Conservation (phyloP, 805 yeast species). For the Kodamaea hsintzibuensis region DNA sequence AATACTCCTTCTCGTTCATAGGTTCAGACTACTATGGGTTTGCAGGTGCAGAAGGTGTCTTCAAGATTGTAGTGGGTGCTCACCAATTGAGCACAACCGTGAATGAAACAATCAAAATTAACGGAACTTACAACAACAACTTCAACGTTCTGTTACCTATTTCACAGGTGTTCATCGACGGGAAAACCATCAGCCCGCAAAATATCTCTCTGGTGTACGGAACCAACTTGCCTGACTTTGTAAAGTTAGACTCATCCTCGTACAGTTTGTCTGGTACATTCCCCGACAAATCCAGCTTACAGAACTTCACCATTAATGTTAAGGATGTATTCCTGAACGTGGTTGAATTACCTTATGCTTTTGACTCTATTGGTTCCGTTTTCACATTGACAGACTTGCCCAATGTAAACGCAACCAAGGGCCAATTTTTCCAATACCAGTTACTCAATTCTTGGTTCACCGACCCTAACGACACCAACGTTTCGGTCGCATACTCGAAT, state of each 20-base stretch:
- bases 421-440: constrained; percentile 57
- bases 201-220: constrained; percentile 58
- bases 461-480: constrained; percentile 48
- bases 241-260: constrained; percentile 40
- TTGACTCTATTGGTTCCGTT: constrained; percentile 54
- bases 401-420: constrained; percentile 68
- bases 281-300: constrained; percentile 46
- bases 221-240: constrained; percentile 61
- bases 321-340: constrained; percentile 61
- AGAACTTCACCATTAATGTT: constrained; percentile 55
- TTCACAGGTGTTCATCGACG: constrained; percentile 66
- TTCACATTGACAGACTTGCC: constrained; percentile 56
- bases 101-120: constrained; percentile 55
- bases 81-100: constrained; percentile 73
- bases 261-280: constrained; percentile 54
- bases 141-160: constrained; percentile 61
- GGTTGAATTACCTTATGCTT: constrained; percentile 56
- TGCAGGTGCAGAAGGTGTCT: constrained; percentile 67
- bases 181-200: constrained; percentile 40
- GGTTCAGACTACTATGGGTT: constrained; percentile 79
- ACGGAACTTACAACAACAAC: constrained; percentile 63
- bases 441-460: constrained; percentile 59
- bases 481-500: constrained; percentile 41
- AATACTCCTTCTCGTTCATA: constrained; percentile 67
- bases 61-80: constrained; percentile 81